A percentile compares a stretch with the other conserved stretches of the same genome.
Evolutionary conservation across 169 alveolate genomes (phyloP).

Genomic region (Cryptosporidium baileyi): DNA sequence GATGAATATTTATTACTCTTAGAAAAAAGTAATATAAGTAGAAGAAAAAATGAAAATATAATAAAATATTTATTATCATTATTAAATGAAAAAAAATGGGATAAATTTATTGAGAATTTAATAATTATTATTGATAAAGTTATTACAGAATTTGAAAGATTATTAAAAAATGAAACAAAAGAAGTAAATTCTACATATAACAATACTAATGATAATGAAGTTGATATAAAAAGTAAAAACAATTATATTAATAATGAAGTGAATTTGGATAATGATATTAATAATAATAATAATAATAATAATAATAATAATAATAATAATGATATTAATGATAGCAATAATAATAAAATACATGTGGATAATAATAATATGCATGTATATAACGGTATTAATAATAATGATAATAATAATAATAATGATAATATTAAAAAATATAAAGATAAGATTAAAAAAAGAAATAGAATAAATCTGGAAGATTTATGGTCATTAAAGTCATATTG

Average conservation of each 20-base stretch:
- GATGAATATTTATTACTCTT: slow-evolving; percentile 19
- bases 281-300: neutral
- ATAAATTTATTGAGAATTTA: neutral
- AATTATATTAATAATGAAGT: neutral
- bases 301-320: neutral
- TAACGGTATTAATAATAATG: neutral
- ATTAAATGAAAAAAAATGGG: slow-evolving; percentile 4
- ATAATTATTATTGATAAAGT: slow-evolving; percentile 15
- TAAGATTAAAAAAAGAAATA: neutral
- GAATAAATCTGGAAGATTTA: neutral
- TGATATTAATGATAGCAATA: neutral
- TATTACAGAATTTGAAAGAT: neutral
- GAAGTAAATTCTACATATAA: neutral
- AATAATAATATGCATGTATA: neutral
- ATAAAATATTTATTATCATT: neutral
- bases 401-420: neutral
- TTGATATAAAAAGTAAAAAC: neutral
- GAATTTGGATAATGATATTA: neutral
- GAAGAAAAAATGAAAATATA: slow-evolving; percentile 2
- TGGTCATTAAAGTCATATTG: slow-evolving; percentile 3
- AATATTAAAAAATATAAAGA: too few relatives aligned
- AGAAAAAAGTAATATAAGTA: slow-evolving; percentile 31
- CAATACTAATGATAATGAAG: neutral
- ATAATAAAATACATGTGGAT: neutral
- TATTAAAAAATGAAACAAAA: neutral